phyloP scores from a whole-genome alignment of 2,329 filamentous ascomycete genomes.

The Cordyceps farinosa region DNA sequence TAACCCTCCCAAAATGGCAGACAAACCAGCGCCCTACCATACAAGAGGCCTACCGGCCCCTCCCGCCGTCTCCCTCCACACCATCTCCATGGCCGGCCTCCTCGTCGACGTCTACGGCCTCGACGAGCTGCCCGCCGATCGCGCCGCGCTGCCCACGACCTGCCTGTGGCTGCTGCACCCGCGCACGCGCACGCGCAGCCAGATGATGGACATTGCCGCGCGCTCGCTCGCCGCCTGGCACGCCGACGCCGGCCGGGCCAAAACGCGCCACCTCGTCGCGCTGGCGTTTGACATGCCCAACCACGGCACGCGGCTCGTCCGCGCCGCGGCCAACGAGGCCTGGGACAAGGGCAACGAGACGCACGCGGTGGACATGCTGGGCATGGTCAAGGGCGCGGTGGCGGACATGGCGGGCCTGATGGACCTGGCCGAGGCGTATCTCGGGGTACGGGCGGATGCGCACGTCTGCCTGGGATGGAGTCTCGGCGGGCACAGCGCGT shows the following conservation, averaged over 20 bases:
- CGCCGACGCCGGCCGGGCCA: slow-evolving; percentile 31
- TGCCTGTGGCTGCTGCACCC: slow-evolving; percentile 93
- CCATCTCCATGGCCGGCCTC: slow-evolving; percentile 72
- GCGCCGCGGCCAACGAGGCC: slow-evolving; percentile 65
- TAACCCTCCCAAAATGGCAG: background rate
- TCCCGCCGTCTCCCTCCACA: slow-evolving; percentile 58
- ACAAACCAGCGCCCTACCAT: slow-evolving; percentile 23
- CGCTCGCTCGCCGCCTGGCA: slow-evolving; percentile 68
- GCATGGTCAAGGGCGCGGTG: slow-evolving; percentile 67
- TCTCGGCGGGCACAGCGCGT: slow-evolving; percentile 81
- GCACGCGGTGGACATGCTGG: slow-evolving; percentile 93
- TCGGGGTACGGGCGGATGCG: slow-evolving; percentile 51
- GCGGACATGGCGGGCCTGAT: slow-evolving; percentile 73
- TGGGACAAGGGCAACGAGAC: slow-evolving; percentile 76
- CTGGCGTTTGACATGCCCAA: slow-evolving; percentile 90
- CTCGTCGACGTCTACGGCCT: slow-evolving; percentile 78
- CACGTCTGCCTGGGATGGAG: slow-evolving; percentile 80
- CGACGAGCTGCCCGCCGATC: slow-evolving; percentile 57
- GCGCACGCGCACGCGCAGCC: slow-evolving; percentile 63
- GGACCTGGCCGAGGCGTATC: slow-evolving; percentile 71
- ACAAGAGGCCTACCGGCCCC: slow-evolving; percentile 37
- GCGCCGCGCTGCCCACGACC: slow-evolving; percentile 53
- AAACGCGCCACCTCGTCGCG: slow-evolving; percentile 64
- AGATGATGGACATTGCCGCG: slow-evolving; percentile 73
- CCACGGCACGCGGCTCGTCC: slow-evolving; percentile 72